Evolutionary conservation across 2,329 filamentous ascomycete species (phyloP).

Genomic region (Colletotrichum sp.): DNA sequence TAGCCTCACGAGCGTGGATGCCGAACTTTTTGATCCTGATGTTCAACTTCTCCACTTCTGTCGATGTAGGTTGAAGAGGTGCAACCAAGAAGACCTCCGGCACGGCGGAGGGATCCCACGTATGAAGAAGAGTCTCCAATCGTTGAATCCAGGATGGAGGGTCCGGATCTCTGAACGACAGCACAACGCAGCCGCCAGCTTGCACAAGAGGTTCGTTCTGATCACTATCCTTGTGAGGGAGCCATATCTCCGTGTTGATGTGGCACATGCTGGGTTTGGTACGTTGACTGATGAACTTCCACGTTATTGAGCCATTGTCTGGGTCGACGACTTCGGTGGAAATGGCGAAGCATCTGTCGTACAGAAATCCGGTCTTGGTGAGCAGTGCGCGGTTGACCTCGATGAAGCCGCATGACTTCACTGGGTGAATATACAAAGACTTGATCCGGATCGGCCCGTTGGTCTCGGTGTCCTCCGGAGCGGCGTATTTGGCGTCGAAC

Average conservation of each 20-base stretch:
- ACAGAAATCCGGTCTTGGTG: conserved; percentile 27
- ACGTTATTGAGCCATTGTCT: conserved; percentile 13
- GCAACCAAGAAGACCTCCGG: not conserved
- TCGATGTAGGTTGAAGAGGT: not conserved
- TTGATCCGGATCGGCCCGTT: conserved; percentile 25
- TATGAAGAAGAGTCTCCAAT: not conserved
- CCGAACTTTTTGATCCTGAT: conserved; percentile 10
- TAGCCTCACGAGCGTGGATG: conserved; percentile 21
- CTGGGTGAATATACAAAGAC: conserved; percentile 30
- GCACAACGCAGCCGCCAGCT: not conserved
- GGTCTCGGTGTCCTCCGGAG: not conserved
- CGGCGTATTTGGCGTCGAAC: conserved; percentile 18
- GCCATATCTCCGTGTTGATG: conserved; percentile 21
- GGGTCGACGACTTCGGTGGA: conserved; percentile 30
- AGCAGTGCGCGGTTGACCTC: conserved; percentile 27
- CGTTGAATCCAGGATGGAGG: not conserved
- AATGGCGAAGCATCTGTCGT: conserved; percentile 31
- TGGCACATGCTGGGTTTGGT: conserved; percentile 22
- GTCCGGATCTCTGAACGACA: not conserved
- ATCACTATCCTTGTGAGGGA: not conserved
- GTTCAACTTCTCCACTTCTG: not conserved
- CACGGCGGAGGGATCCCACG: not conserved
- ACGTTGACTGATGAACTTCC: conserved; percentile 33
- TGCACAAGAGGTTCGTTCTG: conserved; percentile 5
- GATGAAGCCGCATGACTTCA: conserved; percentile 31